Conservation (phyloP, 148 eudicot species). For the Rhododendron molle region DNA sequence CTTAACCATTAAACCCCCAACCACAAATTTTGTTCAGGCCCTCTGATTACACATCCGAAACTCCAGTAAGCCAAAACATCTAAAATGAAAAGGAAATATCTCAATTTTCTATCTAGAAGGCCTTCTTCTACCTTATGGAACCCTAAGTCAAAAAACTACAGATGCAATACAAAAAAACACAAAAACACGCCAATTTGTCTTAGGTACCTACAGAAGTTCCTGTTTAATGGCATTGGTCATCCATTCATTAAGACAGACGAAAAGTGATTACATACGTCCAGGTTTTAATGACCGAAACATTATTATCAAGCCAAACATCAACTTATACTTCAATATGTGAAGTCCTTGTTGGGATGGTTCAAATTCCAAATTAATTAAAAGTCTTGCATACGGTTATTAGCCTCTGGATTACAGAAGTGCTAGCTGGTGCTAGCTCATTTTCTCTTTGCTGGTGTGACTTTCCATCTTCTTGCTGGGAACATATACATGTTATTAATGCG, state of each 20-base stretch:
- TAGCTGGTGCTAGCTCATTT: too few species aligned
- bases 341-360: too few species aligned
- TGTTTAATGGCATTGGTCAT: neutral
- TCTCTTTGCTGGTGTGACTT: too few species aligned
- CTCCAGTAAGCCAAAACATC: neutral
- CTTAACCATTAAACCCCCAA: neutral
- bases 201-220: neutral
- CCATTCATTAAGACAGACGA: neutral
- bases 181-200: neutral
- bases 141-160: neutral
- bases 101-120: neutral
- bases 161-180: neutral
- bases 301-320: neutral
- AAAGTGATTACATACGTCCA: neutral
- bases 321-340: neutral
- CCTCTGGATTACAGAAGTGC: too few species aligned
- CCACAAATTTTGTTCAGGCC: neutral
- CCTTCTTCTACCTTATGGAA: neutral
- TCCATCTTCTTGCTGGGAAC: too few species aligned
- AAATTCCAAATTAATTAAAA: too few species aligned
- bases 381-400: too few species aligned
- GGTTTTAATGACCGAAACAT: neutral
- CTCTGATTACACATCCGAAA: neutral
- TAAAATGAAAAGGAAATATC: neutral
- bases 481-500: too few species aligned